These are phyloP conservation scores for Botrytis byssoidea DNA, from an alignment of 2,329 filamentous ascomycete genomes.

Conservation along the genomic window DNA sequence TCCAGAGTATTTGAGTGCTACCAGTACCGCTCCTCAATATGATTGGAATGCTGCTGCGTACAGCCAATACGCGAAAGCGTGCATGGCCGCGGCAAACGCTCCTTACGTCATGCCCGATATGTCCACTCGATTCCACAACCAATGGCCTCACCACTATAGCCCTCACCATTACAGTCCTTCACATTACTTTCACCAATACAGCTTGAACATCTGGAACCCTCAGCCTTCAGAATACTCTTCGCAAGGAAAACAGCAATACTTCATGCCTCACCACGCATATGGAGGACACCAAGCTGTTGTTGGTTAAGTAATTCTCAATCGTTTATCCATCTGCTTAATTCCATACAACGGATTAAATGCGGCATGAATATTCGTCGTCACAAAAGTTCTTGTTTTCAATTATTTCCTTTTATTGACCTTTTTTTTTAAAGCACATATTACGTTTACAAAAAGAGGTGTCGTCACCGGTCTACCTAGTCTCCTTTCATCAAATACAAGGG, in stretches of 20 bases:
- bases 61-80: conserved; percentile 45
- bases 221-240: conserved; percentile 49
- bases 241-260: conserved; percentile 47
- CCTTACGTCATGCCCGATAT: conserved; percentile 40
- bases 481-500: conserved; percentile 28
- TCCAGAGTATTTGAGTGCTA: conserved; percentile 51
- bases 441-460: conserved; percentile 31
- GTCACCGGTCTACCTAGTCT: conserved; percentile 25
- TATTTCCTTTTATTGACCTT: conserved; percentile 27
- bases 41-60: conserved; percentile 48
- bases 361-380: conserved; percentile 32
- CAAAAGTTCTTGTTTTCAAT: conserved; percentile 34
- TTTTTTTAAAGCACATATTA: conserved; percentile 35
- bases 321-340: conserved; percentile 13
- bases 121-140: conserved; percentile 9
- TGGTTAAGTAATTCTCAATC: not conserved
- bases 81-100: conserved; percentile 40
- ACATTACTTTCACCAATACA: conserved; percentile 31
- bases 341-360: conserved; percentile 26
- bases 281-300: conserved; percentile 50
- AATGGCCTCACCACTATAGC: not conserved
- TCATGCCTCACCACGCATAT: conserved; percentile 44
- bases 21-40: conserved; percentile 50
- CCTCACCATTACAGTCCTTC: conserved; percentile 9
- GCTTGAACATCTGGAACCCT: conserved; percentile 44